Percentiles rank a stretch among this genome's conserved stretches.
phyloP scores from a whole-genome alignment of 108 stramenopile species.

The Stephanodiscus triporus region DNA sequence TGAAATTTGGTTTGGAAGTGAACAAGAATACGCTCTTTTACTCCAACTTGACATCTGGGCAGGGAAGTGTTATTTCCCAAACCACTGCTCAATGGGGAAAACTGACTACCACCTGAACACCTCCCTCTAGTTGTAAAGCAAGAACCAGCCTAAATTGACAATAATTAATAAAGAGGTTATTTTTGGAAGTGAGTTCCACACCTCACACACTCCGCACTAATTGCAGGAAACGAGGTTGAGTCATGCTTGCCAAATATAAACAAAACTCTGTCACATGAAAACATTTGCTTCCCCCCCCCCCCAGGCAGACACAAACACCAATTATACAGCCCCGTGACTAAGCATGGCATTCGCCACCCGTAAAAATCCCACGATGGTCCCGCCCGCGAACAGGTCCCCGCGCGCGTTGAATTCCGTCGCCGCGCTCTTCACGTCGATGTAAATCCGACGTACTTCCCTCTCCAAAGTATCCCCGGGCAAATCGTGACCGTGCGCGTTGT shows the following conservation, averaged over 20 bases:
- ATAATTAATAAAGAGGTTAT: neutral
- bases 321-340: slow-evolving; percentile 93
- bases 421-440: slow-evolving; percentile 86
- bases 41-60: too few relatives aligned
- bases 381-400: slow-evolving; percentile 90
- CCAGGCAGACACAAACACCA: neutral
- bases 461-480: slow-evolving; percentile 80
- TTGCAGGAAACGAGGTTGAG: neutral
- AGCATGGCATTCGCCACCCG: slow-evolving; percentile 96
- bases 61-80: too few relatives aligned
- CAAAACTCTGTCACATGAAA: neutral
- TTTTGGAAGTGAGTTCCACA: neutral
- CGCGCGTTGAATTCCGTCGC: slow-evolving; percentile 95
- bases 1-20: too few relatives aligned
- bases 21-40: too few relatives aligned
- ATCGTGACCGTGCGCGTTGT: slow-evolving; percentile 69
- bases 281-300: neutral
- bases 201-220: neutral
- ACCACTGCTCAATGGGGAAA: too few relatives aligned
- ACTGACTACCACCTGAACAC: too few relatives aligned
- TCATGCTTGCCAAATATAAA: neutral
- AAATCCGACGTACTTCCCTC: slow-evolving; percentile 77
- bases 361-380: slow-evolving; percentile 94
- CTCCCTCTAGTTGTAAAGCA: too few relatives aligned
- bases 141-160: too few relatives aligned